Evolutionary conservation across 2,329 filamentous ascomycete genomes (phyloP).

Genomic region (Colletotrichum phormii): DNA sequence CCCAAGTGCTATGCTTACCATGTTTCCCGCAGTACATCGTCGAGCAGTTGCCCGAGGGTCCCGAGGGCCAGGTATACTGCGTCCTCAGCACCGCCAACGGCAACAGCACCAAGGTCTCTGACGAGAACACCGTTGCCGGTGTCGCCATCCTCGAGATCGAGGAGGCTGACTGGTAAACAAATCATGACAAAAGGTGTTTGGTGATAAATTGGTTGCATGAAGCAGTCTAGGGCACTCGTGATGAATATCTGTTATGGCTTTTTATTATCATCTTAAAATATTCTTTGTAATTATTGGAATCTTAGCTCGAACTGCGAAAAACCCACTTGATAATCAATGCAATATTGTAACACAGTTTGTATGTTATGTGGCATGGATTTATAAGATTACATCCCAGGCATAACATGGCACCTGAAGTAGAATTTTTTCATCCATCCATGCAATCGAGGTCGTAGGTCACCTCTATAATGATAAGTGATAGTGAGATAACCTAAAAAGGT

Average conservation of each 20-base stretch:
- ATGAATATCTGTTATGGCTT: not conserved
- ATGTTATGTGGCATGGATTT: not conserved
- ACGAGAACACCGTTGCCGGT: conserved; percentile 52
- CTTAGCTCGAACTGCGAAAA: not conserved
- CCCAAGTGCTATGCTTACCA: conserved; percentile 34
- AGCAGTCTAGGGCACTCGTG: not conserved
- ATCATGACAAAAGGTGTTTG: no score
- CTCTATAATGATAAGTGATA: not conserved
- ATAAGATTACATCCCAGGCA: not conserved
- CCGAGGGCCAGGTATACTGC: conserved; percentile 54
- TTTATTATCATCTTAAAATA: not conserved
- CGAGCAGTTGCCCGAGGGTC: conserved; percentile 42
- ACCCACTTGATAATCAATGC: not conserved
- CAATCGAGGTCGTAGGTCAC: not conserved
- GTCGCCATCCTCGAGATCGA: conserved; percentile 49
- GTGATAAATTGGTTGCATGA: not conserved
- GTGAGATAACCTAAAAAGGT: not conserved
- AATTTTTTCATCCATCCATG: not conserved
- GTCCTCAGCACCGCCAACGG: conserved; percentile 52
- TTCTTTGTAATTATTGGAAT: not conserved
- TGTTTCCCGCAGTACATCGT: conserved; percentile 35
- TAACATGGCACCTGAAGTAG: no score
- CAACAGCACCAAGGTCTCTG: conserved; percentile 41
- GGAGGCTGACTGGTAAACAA: not conserved
- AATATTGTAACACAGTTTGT: not conserved